A percentile compares a stretch with the other conserved stretches of the same genome.
Evolutionary conservation across 2,329 filamentous ascomycete genomes (phyloP).

Genomic region (Rasamsonia emersonii): DNA sequence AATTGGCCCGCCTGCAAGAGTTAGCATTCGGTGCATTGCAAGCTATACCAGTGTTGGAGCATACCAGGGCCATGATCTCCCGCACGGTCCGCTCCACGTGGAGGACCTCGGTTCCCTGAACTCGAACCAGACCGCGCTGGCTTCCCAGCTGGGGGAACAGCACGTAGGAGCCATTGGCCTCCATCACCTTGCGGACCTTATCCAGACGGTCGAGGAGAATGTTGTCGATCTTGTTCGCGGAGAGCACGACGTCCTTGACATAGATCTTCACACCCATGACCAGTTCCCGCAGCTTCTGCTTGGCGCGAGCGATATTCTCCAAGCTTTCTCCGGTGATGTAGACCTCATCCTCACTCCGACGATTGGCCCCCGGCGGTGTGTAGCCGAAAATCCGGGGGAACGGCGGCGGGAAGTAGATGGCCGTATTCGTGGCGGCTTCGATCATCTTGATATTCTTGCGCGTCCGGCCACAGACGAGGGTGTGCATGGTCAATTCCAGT

Average conservation of each 20-base stretch:
- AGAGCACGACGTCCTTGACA: slow-evolving; percentile 86
- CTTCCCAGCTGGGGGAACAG: slow-evolving; percentile 82
- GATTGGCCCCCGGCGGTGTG: slow-evolving; percentile 68
- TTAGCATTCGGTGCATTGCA: slow-evolving; percentile 12
- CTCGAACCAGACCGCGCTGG: slow-evolving; percentile 72
- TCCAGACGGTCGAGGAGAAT: slow-evolving; percentile 85
- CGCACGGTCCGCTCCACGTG: slow-evolving; percentile 91
- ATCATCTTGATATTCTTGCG: slow-evolving; percentile 97
- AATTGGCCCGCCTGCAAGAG: slow-evolving; percentile 74
- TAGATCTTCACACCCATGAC: slow-evolving; percentile 72
- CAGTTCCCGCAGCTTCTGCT: slow-evolving; percentile 82
- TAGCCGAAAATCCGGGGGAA: slow-evolving; percentile 91
- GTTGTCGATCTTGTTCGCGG: slow-evolving; percentile 87
- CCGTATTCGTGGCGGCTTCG: slow-evolving; percentile 88
- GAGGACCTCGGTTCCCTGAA: slow-evolving; percentile 87
- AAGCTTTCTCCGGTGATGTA: slow-evolving; percentile 88
- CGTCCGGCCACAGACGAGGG: slow-evolving; percentile 83
- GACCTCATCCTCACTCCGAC: slow-evolving; percentile 79
- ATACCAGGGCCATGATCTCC: slow-evolving; percentile 87
- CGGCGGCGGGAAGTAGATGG: slow-evolving; percentile 94
- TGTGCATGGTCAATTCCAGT: slow-evolving; percentile 80
- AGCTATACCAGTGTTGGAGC: slow-evolving; percentile 23
- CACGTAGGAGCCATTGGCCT: slow-evolving; percentile 91
- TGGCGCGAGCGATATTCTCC: slow-evolving; percentile 78
- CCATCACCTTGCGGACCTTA: slow-evolving; percentile 96